Percentiles rank a stretch among this genome's conserved stretches.
Evolutionary conservation across 2,329 filamentous ascomycete species (phyloP).

Genomic region (Hypoxylon sp.): DNA sequence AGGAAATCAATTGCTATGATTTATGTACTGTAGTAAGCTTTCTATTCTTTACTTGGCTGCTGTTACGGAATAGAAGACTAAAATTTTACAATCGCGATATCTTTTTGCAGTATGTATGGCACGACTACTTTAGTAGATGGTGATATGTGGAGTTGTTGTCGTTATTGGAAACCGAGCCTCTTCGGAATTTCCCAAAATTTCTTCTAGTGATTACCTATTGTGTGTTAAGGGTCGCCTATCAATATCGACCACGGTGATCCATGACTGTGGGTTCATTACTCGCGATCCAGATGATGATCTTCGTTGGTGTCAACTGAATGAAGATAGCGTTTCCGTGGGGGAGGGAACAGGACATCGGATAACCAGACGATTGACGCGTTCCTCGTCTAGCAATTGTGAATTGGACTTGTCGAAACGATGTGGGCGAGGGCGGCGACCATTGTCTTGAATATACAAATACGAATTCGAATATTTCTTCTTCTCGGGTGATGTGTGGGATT

Average conservation of each 20-base stretch:
- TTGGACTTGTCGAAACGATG: slow-evolving; percentile 8
- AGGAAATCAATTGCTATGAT: not conserved
- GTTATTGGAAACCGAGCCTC: slow-evolving; percentile 9
- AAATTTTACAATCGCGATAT: not conserved
- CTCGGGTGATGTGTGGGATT: slow-evolving; percentile 2
- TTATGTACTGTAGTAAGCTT: not conserved
- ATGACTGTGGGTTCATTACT: slow-evolving; percentile 25
- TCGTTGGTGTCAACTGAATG: slow-evolving; percentile 32
- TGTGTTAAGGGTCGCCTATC: slow-evolving; percentile 5
- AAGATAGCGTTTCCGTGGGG: slow-evolving; percentile 32
- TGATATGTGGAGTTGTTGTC: not conserved
- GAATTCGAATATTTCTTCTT: slow-evolving; percentile 13
- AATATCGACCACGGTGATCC: slow-evolving; percentile 16
- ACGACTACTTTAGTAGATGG: not conserved
- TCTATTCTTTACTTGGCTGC: not conserved
- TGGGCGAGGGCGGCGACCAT: slow-evolving; percentile 5
- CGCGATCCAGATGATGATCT: slow-evolving; percentile 40
- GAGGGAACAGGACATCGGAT: not conserved
- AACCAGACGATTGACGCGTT: slow-evolving; percentile 12
- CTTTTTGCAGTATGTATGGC: not conserved
- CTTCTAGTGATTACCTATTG: slow-evolving; percentile 3
- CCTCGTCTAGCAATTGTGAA: slow-evolving; percentile 8
- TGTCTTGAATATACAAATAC: slow-evolving; percentile 21
- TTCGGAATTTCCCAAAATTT: slow-evolving; percentile 5
- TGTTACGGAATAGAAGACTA: not conserved